These are phyloP conservation scores for Grifola frondosa DNA, from an alignment of 1,284 basidiomycete genomes.

Conservation along the genomic window DNA sequence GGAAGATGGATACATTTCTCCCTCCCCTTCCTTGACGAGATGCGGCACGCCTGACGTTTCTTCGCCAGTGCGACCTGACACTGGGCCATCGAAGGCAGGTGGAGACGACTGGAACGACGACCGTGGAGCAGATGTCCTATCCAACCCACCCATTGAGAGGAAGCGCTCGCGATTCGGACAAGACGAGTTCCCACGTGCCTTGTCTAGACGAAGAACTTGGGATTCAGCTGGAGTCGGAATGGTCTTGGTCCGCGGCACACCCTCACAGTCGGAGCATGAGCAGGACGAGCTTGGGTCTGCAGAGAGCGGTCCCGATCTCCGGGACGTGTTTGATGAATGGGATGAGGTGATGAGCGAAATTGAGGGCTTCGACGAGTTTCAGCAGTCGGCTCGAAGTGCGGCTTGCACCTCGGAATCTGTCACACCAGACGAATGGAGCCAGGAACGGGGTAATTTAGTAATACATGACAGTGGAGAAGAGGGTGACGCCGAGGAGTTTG, in stretches of 20 bases:
- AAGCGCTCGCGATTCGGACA: conserved; percentile 11
- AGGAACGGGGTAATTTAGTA: conserved; percentile 15
- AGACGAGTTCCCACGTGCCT: neutral
- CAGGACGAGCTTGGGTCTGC: conserved; percentile 10
- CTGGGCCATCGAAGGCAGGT: conserved; percentile 6
- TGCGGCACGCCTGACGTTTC: conserved; percentile 59
- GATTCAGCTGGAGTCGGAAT: conserved; percentile 9
- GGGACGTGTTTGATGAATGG: conserved; percentile 40
- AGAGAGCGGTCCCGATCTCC: conserved; percentile 44
- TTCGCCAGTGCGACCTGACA: conserved; percentile 48
- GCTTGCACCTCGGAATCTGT: conserved; percentile 31
- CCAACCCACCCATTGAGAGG: conserved; percentile 48
- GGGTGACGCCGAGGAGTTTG: conserved; percentile 15
- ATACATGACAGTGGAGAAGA: conserved; percentile 3
- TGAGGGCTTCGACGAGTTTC: conserved; percentile 35
- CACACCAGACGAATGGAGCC: conserved; percentile 25
- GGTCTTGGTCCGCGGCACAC: conserved; percentile 41
- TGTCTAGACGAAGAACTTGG: neutral
- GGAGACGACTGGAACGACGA: conserved; percentile 36
- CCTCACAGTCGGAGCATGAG: conserved; percentile 22
- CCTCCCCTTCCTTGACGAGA: conserved; percentile 51
- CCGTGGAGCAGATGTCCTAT: conserved; percentile 57
- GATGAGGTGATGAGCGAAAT: conserved; percentile 50
- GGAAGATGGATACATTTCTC: conserved; percentile 78
- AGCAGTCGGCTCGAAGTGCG: conserved; percentile 32